These are phyloP conservation scores for Perkinsus olseni DNA, from an alignment of 169 alveolate genomes.

Conservation along the genomic window DNA sequence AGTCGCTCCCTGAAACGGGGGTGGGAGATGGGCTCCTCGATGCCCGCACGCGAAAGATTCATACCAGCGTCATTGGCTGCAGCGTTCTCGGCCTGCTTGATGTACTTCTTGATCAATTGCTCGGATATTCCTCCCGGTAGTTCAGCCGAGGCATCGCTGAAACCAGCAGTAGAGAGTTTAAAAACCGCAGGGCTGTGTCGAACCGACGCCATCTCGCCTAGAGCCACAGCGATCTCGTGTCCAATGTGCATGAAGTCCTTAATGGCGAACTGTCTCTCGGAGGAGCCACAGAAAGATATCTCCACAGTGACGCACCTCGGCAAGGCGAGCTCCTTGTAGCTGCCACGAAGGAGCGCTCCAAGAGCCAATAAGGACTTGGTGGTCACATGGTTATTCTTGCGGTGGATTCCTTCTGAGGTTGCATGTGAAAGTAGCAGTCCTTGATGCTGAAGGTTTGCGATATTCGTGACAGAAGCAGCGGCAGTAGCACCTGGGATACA, in stretches of 20 bases:
- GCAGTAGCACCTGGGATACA: conserved; percentile 11
- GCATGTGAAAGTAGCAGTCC: conserved; percentile 31
- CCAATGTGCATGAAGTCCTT: neutral
- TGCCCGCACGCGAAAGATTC: neutral
- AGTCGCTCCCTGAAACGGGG: neutral
- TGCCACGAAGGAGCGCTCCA: neutral
- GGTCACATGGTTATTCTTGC: conserved; percentile 17
- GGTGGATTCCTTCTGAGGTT: conserved; percentile 33
- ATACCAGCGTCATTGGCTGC: neutral
- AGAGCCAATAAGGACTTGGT: neutral
- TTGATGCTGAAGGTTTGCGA: conserved; percentile 20
- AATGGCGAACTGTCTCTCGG: neutral
- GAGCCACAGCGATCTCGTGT: neutral
- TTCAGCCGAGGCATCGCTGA: neutral
- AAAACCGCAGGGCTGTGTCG: neutral
- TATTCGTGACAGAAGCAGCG: conserved; percentile 4
- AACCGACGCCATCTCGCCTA: neutral
- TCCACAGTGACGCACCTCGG: neutral
- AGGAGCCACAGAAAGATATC: neutral
- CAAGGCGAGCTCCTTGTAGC: neutral
- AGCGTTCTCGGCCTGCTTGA: neutral
- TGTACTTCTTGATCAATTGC: neutral
- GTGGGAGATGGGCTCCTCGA: neutral
- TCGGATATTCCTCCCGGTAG: neutral
- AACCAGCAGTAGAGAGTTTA: neutral